Base-by-base conservation (phyloP, 2,329 filamentous ascomycete genomes). In the Beauveria pseudobassiana region DNA sequence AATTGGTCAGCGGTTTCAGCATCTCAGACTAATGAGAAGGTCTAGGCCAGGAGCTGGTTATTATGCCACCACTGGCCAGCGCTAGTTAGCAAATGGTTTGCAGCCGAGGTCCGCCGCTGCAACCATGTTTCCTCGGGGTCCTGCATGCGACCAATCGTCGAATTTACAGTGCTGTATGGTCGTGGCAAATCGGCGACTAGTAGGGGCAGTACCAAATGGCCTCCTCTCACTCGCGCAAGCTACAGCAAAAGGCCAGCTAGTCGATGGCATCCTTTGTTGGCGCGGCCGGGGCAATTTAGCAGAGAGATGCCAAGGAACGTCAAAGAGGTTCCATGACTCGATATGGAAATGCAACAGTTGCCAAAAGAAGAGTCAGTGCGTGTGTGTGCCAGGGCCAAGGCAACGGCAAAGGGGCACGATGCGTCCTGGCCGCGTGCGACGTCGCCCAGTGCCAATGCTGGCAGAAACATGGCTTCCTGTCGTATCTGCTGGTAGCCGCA, bases 401-500 rank as follows among this genome's bases (percentile, higher is more conserved):
- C 24, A 34, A 45, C 18, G 34, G n/a, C 18, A 12, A 6, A 16
- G 18, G 22, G 24, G n/a, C 5, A 46, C 30, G 45, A 38, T 30
- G 24, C 8, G 14, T 12, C 9, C 7, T 30, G 24, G 14, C 18
- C 46, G 30, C 42, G 46, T 26, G 55, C 28, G 14, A 58, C 43
- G 38, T n/a, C 14, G n/a, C 28, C 16, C 16, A 24, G 42, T 42
- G 38, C 57, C 24, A 52, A 10, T 10, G 48, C 46, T 45, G 22
- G 40, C 18, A 52, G 38, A 40, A 40, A 51, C 14, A 28, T 30
- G 53, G n/a, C 3, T 7, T 50, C 26, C n/a, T 42, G 10, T 52
- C 57, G 57, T 59, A 52, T 59, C 57, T 59, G 57, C 48, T n/a
- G 24, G 48, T 28, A 34, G 49, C 57, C 57, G 48, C 24, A 30